Percentiles rank a stretch among this genome's conserved stretches.
These are phyloP conservation scores for Sporothrix inflata DNA, from an alignment of 2,329 filamentous ascomycete species.

Conservation along the genomic window DNA sequence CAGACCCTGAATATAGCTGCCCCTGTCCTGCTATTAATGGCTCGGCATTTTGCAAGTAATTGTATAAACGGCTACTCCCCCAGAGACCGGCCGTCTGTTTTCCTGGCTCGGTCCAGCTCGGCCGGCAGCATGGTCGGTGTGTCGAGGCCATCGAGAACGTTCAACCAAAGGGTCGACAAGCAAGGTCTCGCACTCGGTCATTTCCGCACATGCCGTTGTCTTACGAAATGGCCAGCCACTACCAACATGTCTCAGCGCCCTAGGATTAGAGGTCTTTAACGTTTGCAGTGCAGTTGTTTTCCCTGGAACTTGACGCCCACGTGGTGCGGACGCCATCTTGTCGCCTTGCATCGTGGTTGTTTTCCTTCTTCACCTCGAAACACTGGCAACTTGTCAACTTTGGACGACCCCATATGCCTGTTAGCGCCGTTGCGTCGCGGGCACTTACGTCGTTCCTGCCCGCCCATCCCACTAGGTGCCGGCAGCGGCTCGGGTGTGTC, in stretches of 20 bases:
- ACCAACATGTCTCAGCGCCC: neutral
- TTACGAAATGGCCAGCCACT: neutral
- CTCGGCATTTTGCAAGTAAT: too few relatives aligned
- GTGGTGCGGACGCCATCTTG: neutral
- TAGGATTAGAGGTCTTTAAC: neutral
- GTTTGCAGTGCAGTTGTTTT: neutral
- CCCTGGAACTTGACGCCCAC: neutral
- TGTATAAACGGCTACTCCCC: neutral
- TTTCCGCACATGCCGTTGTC: slow-evolving; percentile 1
- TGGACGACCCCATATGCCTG: neutral
- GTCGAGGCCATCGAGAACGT: neutral
- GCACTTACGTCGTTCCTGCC: slow-evolving; percentile 1
- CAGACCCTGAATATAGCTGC: slow-evolving; percentile 9
- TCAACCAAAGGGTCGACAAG: neutral
- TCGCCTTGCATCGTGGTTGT: too few relatives aligned
- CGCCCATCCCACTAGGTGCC: slow-evolving; percentile 19
- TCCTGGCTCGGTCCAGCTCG: too few relatives aligned
- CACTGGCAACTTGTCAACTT: too few relatives aligned
- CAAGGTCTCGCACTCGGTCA: neutral
- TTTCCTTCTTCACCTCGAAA: too few relatives aligned
- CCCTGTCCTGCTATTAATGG: neutral
- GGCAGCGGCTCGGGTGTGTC: slow-evolving; percentile 29
- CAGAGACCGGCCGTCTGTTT: slow-evolving; percentile 5
- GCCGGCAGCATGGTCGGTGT: neutral
- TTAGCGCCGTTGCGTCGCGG: slow-evolving; percentile 14